Percentiles rank a stretch among this genome's conserved stretches.
phyloP scores from a whole-genome alignment of 1,139 yeast genomes.

The Lodderomyces jiufengensis region DNA sequence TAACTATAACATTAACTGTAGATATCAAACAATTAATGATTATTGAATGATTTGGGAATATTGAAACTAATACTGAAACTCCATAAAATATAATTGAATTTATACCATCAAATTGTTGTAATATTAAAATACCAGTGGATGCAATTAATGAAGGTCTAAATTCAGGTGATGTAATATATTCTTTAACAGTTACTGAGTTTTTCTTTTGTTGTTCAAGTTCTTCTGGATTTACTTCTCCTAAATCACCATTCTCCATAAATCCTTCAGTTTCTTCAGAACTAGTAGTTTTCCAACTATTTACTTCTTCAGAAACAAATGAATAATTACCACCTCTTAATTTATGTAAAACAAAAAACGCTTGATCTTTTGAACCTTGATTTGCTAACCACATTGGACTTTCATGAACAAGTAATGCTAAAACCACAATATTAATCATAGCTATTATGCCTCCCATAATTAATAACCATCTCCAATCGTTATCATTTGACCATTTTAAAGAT shows the following conservation, averaged over 20 bases:
- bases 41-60: conserved; percentile 69
- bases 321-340: conserved; percentile 42
- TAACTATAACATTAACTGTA: conserved; percentile 65
- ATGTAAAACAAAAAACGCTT: conserved; percentile 37
- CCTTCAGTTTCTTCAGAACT: conserved; percentile 8
- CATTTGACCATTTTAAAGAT: conserved; percentile 66
- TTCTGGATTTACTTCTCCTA: not conserved
- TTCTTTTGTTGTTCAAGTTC: conserved; percentile 7
- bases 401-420: conserved; percentile 43
- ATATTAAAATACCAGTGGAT: conserved; percentile 71
- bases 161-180: conserved; percentile 49
- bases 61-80: conserved; percentile 67
- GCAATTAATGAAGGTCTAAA: conserved; percentile 59
- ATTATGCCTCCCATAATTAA: conserved; percentile 56
- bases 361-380: conserved; percentile 27
- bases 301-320: conserved; percentile 34
- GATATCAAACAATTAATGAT: conserved; percentile 73
- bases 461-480: conserved; percentile 67
- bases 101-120: conserved; percentile 91
- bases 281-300: conserved; percentile 30
- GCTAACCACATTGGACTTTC: conserved; percentile 88
- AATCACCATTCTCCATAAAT: conserved; percentile 16
- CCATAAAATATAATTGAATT: conserved; percentile 92
- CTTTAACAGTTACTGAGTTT: conserved; percentile 24
- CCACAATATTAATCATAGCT: conserved; percentile 46